Percentiles rank a stretch among this genome's conserved stretches.
Evolutionary conservation across 495 filamentous ascomycete genomes (phyloP).

Genomic region (Chaetomium cochliodes): DNA sequence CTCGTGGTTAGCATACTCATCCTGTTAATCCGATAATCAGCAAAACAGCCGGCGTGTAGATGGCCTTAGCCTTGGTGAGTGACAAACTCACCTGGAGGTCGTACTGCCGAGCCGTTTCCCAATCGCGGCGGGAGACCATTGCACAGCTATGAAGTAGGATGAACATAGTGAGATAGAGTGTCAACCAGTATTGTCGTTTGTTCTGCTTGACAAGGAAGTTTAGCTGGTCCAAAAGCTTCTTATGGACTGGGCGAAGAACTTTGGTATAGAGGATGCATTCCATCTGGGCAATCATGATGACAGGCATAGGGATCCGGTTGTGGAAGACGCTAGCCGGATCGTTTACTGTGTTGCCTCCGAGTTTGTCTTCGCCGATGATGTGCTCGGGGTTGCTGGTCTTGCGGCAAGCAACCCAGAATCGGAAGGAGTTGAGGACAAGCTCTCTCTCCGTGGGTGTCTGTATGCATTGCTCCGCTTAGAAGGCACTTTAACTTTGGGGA

Average conservation of each 20-base stretch:
- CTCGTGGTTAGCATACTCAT: constrained; percentile 27
- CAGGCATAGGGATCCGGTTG: constrained; percentile 28
- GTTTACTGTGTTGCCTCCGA: constrained; percentile 23
- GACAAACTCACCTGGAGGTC: constrained; percentile 21
- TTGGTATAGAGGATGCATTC: constrained; percentile 34
- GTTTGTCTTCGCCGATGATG: constrained; percentile 29
- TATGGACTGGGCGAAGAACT: constrained; percentile 31
- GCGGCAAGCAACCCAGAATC: constrained; percentile 32
- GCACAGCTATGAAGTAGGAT: constrained; percentile 34
- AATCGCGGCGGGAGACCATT: constrained; percentile 30
- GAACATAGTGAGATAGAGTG: constrained; percentile 33
- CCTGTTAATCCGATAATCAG: not conserved
- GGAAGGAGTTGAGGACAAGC: constrained; percentile 30
- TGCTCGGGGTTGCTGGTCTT: constrained; percentile 31
- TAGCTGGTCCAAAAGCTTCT: constrained; percentile 32
- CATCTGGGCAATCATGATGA: constrained; percentile 34
- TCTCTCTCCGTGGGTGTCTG: constrained; percentile 28
- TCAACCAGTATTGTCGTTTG: constrained; percentile 35
- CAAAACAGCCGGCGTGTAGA: not conserved
- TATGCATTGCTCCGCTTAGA: not conserved
- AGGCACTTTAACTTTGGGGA: not conserved
- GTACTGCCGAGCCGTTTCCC: constrained; percentile 29
- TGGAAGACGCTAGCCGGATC: constrained; percentile 19
- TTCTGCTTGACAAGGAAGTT: constrained; percentile 33
- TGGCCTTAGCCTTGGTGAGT: no score